phyloP scores from a whole-genome alignment of 148 eudicot genomes.

The Amaranthus cruentus region DNA sequence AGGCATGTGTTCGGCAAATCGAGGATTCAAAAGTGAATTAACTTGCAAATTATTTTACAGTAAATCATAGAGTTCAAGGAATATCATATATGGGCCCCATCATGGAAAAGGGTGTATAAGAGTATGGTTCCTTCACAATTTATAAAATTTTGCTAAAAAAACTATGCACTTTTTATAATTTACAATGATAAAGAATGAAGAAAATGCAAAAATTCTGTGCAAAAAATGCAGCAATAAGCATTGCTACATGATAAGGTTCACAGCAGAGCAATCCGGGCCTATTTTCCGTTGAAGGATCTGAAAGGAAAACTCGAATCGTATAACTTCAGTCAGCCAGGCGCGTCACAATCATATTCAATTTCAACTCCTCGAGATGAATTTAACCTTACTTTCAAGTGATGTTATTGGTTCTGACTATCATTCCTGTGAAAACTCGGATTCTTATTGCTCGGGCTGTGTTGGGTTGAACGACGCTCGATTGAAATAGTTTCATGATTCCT shows the following conservation, averaged over 20 bases:
- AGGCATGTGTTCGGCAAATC: too few relatives aligned
- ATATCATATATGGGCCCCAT: not conserved
- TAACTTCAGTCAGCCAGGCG: not conserved
- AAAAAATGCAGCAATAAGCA: constrained; percentile 12
- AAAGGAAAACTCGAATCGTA: not conserved
- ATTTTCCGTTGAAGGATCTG: not conserved
- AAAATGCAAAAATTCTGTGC: constrained; percentile 27
- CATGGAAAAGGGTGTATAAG: not conserved
- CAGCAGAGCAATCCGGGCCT: not conserved
- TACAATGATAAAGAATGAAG: constrained; percentile 22
- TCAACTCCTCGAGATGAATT: constrained; percentile 1
- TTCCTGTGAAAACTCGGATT: not conserved
- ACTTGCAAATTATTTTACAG: too few relatives aligned
- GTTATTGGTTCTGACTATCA: constrained; percentile 8
- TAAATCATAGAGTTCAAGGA: too few relatives aligned
- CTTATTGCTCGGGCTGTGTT: not conserved
- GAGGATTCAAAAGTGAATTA: too few relatives aligned
- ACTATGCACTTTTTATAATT: constrained; percentile 21
- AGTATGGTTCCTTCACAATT: too few relatives aligned
- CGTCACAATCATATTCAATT: not conserved
- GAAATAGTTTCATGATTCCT: not conserved
- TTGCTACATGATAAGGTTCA: constrained; percentile 10
- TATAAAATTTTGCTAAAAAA: constrained; percentile 10
- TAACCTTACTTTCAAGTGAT: not conserved
- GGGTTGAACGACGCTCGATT: not conserved